A percentile compares a stretch with the other conserved stretches of the same genome.
Evolutionary conservation across 2,329 filamentous ascomycete genomes (phyloP).

Genomic region (Colletotrichum higginsianum): DNA sequence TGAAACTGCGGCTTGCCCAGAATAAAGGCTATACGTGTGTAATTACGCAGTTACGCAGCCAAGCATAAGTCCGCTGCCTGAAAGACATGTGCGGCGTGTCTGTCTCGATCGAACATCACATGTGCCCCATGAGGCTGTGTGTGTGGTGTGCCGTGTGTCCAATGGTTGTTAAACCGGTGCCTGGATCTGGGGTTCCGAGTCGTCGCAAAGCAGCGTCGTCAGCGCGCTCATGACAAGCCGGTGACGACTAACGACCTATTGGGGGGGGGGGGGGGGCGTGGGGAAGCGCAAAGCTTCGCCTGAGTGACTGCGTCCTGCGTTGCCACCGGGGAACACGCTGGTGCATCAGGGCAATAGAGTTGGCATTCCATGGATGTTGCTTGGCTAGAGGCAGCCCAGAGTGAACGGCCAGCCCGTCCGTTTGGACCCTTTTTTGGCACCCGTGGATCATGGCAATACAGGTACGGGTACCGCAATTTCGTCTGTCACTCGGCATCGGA

Average conservation of each 20-base stretch:
- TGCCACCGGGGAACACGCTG: constrained; percentile 22
- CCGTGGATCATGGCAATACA: background rate
- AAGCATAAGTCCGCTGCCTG: constrained; percentile 5
- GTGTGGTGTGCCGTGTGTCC: constrained; percentile 1
- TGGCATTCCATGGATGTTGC: constrained; percentile 30
- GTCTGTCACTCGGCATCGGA: constrained; percentile 34
- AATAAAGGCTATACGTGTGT: constrained; percentile 33
- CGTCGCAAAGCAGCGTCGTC: constrained; percentile 42
- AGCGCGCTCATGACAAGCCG: constrained; percentile 33
- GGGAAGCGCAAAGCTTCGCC: constrained; percentile 35
- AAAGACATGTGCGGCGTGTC: background rate
- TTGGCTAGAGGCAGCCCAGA: constrained; percentile 31
- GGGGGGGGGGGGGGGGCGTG: constrained; percentile 3
- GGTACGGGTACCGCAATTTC: constrained; percentile 28
- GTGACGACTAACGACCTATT: constrained; percentile 7
- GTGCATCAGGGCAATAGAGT: constrained; percentile 6
- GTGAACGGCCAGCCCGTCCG: background rate
- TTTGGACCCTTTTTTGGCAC: constrained; percentile 16
- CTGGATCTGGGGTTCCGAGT: constrained; percentile 37
- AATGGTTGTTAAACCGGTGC: constrained; percentile 33
- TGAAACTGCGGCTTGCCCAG: background rate
- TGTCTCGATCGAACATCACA: constrained; percentile 37
- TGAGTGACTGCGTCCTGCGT: constrained; percentile 14
- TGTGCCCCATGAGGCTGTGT: constrained; percentile 16
- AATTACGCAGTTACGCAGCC: constrained; percentile 33